Evolutionary conservation across 1,284 basidiomycete genomes (phyloP).

Genomic region (Cryptococcus sp.): DNA sequence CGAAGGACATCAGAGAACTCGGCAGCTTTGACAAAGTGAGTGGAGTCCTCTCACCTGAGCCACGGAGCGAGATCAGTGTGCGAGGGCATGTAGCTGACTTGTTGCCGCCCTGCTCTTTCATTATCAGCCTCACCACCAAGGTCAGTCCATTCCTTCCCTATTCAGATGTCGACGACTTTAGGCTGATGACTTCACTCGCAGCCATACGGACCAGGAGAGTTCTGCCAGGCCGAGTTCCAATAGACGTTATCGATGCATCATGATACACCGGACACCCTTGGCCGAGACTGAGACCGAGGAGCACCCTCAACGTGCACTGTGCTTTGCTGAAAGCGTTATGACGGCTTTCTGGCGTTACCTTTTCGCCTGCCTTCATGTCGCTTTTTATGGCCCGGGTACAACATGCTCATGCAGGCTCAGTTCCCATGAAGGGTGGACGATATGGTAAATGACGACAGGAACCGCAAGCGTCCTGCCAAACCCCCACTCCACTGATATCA

Average conservation of each 20-base stretch:
- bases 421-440: no score
- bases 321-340: not conserved
- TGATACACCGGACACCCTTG: not conserved
- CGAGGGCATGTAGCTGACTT: no score
- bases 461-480: no score
- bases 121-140: conserved; percentile 65
- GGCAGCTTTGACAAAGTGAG: conserved; percentile 73
- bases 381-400: no score
- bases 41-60: not conserved
- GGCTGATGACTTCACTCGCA: conserved; percentile 44
- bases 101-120: not conserved
- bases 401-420: no score
- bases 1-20: conserved; percentile 87
- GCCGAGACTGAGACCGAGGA: not conserved
- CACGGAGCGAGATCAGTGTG: not conserved
- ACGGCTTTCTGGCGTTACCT: no score
- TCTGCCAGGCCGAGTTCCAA: conserved; percentile 82
- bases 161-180: conserved; percentile 12
- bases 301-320: no score
- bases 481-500: no score
- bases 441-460: no score
- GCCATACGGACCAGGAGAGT: conserved; percentile 93
- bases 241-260: conserved; percentile 53
- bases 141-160: conserved; percentile 54
- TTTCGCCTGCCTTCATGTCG: no score